These are phyloP conservation scores for Flaveria linearis DNA, from an alignment of 129 eudicot species.

Conservation along the genomic window DNA sequence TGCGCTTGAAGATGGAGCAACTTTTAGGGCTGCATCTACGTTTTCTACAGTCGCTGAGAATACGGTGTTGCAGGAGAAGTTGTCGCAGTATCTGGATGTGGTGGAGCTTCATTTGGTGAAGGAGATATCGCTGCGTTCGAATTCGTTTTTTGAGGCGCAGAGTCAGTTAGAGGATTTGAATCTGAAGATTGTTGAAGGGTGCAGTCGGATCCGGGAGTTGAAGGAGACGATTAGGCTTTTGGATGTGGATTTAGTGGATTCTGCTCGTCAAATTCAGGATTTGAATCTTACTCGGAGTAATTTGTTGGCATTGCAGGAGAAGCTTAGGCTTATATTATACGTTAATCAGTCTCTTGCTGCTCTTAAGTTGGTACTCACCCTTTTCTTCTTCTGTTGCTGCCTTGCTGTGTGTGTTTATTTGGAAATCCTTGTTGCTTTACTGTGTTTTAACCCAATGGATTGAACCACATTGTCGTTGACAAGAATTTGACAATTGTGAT, in stretches of 20 bases:
- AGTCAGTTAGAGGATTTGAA: slow-evolving; percentile 82
- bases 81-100: slow-evolving; percentile 83
- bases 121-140: slow-evolving; percentile 93
- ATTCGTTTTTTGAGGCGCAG: slow-evolving; percentile 90
- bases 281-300: slow-evolving; percentile 50
- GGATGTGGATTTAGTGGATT: slow-evolving; percentile 80
- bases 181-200: slow-evolving; percentile 76
- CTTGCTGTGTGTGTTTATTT: not conserved
- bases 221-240: slow-evolving; percentile 78
- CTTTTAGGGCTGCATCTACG: slow-evolving; percentile 77
- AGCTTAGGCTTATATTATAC: slow-evolving; percentile 72
- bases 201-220: slow-evolving; percentile 75
- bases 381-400: slow-evolving; percentile 14
- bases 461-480: slow-evolving; percentile 6
- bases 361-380: slow-evolving; percentile 67
- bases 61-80: slow-evolving; percentile 63
- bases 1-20: slow-evolving; percentile 79
- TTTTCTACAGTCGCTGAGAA: slow-evolving; percentile 49
- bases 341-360: slow-evolving; percentile 89
- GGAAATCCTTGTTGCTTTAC: too few relatives aligned
- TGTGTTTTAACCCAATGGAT: not conserved
- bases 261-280: slow-evolving; percentile 67
- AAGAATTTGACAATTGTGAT: not conserved
- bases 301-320: slow-evolving; percentile 68
- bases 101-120: slow-evolving; percentile 95